These are phyloP conservation scores for Tuber melanosporum DNA, from an alignment of 495 filamentous ascomycete species.

Conservation along the genomic window DNA sequence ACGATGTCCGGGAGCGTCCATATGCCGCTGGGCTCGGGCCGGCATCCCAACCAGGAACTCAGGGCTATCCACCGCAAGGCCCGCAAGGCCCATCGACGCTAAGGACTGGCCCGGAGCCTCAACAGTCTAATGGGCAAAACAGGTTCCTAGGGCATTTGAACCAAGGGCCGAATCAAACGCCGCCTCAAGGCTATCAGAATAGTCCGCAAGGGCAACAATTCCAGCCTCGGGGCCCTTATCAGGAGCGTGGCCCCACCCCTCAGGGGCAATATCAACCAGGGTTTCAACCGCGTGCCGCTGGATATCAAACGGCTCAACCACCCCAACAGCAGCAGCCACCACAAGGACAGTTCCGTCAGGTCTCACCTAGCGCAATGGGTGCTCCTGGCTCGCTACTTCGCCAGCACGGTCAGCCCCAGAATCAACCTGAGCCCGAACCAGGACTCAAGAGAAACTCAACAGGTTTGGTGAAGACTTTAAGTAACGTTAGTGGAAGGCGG, in stretches of 20 bases:
- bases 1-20: background rate
- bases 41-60: background rate
- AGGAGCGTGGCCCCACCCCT: background rate
- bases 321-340: conserved; percentile 15
- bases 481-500: conserved; percentile 24
- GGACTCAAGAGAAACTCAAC: conserved; percentile 13
- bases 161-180: conserved; percentile 6
- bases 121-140: conserved; percentile 1
- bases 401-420: conserved; percentile 14
- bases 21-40: background rate
- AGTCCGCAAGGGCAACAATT: conserved; percentile 7
- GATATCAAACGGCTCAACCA: background rate
- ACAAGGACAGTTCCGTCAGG: conserved; percentile 19
- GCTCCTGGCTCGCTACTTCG: background rate
- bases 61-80: conserved; percentile 11
- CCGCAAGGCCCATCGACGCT: background rate
- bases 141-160: background rate
- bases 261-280: conserved; percentile 23
- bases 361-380: background rate
- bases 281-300: conserved; percentile 4
- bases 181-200: background rate
- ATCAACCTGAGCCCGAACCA: conserved; percentile 15
- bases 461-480: conserved; percentile 29
- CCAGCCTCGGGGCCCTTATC: conserved; percentile 8
- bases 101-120: conserved; percentile 9